Base-by-base conservation (phyloP, 805 yeast genomes). In the Kazachstania bromeliacearum region DNA sequence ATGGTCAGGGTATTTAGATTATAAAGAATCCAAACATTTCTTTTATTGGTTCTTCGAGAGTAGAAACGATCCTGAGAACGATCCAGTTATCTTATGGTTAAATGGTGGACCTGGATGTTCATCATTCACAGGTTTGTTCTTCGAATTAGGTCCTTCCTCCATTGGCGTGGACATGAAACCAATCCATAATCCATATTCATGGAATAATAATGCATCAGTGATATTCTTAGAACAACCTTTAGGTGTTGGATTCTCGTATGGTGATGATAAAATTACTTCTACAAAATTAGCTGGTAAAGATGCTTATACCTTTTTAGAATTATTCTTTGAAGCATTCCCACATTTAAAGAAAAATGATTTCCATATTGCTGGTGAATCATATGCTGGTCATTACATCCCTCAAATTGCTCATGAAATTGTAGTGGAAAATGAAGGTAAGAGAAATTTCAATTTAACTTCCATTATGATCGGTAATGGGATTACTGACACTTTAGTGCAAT, bases 41-140 rank as follows among this genome's bases (percentile, higher is more conserved):
- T 89, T 88, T 60, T 89, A 78, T 67, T 87, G 94, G 95, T 79
- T 80, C 52, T 89, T 89, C 49, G 96, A 88, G 61, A 80, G 94
- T 35, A 76, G 96, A 64, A 79, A 79, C 51, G 85, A 85, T 57
- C 96, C 96, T 4, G 62, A 59, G 36, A 83, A 67, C 36, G 96
- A 89, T 60, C 96, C 96, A 2, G 70, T 87, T 16, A 71, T 89
- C 37, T 61, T 80, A 44, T 82, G 89, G 97, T 67, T 88, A 49
- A 88, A 88, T 55, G 96, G 96, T 45, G 96, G 96, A 4, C 96
- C 96, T 25, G 96, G 96, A 9, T 88, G 96, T 57, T 84, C 95
- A 0, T 84, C 95, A 1, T 63, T 85, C 55, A 84, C 94, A 23
- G 96, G 96, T 7, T 66, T 88, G 39, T 75, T 89, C 50, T 85